A percentile compares a stretch with the other conserved stretches of the same genome.
phyloP scores from a whole-genome alignment of 345 rosid species.

The Clarkia xantiana region DNA sequence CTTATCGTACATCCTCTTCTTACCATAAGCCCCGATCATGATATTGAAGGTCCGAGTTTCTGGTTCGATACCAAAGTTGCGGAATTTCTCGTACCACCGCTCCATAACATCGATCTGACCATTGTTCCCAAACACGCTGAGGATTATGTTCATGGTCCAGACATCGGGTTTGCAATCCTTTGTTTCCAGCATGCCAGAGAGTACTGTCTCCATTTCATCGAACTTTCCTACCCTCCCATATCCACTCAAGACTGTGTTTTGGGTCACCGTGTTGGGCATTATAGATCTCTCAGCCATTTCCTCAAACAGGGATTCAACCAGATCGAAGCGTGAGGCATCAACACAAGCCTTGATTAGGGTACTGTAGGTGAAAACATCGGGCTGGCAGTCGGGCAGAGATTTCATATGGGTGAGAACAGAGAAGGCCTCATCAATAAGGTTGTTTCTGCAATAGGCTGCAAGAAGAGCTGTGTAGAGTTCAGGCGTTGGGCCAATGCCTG shows the following conservation, averaged over 20 bases:
- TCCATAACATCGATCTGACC: slow-evolving; percentile 81
- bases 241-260: slow-evolving; percentile 80
- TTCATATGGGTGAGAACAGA: slow-evolving; percentile 50
- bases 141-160: slow-evolving; percentile 84
- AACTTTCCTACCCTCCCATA: slow-evolving; percentile 58
- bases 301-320: slow-evolving; percentile 43
- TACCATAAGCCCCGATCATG: slow-evolving; percentile 79
- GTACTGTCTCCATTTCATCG: slow-evolving; percentile 75
- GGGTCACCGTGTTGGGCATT: slow-evolving; percentile 70
- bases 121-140: slow-evolving; percentile 73
- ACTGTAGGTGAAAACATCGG: slow-evolving; percentile 72
- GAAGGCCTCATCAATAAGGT: slow-evolving; percentile 55
- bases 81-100: slow-evolving; percentile 82
- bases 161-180: slow-evolving; percentile 62
- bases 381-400: slow-evolving; percentile 53
- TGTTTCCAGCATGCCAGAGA: slow-evolving; percentile 62
- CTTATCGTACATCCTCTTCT: slow-evolving; percentile 76
- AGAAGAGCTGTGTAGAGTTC: slow-evolving; percentile 77
- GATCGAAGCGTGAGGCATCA: slow-evolving; percentile 45
- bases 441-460: slow-evolving; percentile 54
- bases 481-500: slow-evolving; percentile 55
- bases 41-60: slow-evolving; percentile 81
- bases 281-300: slow-evolving; percentile 65
- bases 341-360: slow-evolving; percentile 61
- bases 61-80: slow-evolving; percentile 66